phyloP scores from a whole-genome alignment of 768 basidiomycete species.

The Aureoboletus auriporus region DNA sequence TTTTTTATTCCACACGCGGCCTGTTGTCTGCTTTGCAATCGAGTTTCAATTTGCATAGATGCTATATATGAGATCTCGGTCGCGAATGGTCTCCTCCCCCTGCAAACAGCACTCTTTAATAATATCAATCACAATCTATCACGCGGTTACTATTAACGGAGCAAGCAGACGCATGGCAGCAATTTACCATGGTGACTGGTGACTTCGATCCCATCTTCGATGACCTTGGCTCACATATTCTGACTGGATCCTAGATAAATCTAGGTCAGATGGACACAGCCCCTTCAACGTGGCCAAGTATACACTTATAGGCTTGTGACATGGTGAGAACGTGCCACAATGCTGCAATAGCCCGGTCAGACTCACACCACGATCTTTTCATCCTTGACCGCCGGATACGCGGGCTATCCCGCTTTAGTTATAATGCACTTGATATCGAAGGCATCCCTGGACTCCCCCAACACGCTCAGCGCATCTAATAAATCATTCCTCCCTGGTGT shows the following conservation, averaged over 20 bases:
- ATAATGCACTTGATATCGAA: conserved; percentile 7
- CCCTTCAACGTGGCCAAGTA: conserved; percentile 14
- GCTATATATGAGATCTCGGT: background rate
- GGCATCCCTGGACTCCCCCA: conserved; percentile 6
- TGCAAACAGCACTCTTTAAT: conserved; percentile 4
- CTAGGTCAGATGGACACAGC: conserved; percentile 16
- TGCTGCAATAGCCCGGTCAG: conserved; percentile 8
- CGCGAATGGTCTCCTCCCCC: background rate
- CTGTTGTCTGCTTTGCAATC: conserved; percentile 16
- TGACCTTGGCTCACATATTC: conserved; percentile 16
- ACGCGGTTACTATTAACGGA: conserved; percentile 7
- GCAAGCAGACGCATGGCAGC: conserved; percentile 13
- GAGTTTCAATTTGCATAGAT: conserved; percentile 1
- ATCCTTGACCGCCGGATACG: conserved; percentile 9
- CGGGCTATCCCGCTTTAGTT: conserved; percentile 9
- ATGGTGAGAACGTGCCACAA: conserved; percentile 25
- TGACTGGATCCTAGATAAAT: conserved; percentile 7
- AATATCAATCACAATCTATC: conserved; percentile 15
- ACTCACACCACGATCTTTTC: conserved; percentile 10
- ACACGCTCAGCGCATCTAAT: conserved; percentile 14
- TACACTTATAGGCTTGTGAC: conserved; percentile 8
- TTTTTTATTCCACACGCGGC: conserved; percentile 14
- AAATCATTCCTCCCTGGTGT: conserved; percentile 10
- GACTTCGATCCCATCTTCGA: conserved; percentile 4
- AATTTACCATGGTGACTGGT: conserved; percentile 13